These are phyloP conservation scores for Hyphopichia homilentoma DNA, from an alignment of 805 yeast genomes.

Conservation along the genomic window DNA sequence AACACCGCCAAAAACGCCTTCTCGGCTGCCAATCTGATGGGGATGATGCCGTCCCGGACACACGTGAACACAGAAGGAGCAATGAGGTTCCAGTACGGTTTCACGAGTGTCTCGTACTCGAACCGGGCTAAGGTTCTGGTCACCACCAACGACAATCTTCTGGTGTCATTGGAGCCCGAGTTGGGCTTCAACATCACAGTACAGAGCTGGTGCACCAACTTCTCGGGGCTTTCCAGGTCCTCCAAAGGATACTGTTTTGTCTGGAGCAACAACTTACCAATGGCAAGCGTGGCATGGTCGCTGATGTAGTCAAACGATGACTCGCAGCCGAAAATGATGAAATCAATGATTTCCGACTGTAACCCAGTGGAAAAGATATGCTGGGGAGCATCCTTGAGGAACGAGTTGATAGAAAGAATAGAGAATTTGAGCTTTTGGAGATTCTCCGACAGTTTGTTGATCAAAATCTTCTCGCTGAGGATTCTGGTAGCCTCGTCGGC, in stretches of 20 bases:
- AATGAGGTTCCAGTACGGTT: constrained; percentile 51
- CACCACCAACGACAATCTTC: constrained; percentile 75
- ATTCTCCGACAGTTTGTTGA: constrained; percentile 25
- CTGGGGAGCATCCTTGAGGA: constrained; percentile 71
- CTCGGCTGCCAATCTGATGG: constrained; percentile 92
- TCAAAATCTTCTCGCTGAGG: constrained; percentile 56
- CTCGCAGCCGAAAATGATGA: constrained; percentile 42
- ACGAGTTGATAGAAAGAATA: constrained; percentile 70
- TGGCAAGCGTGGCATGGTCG: constrained; percentile 75
- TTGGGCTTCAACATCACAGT: constrained; percentile 47
- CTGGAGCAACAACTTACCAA: constrained; percentile 69
- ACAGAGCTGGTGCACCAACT: constrained; percentile 52
- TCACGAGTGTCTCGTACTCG: constrained; percentile 47
- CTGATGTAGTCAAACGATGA: constrained; percentile 50
- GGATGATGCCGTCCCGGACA: constrained; percentile 84
- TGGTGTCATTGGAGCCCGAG: constrained; percentile 66
- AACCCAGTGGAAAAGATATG: constrained; percentile 56
- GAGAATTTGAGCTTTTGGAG: constrained; percentile 48
- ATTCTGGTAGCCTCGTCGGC: constrained; percentile 61
- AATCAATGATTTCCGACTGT: constrained; percentile 45
- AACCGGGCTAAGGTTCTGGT: constrained; percentile 69
- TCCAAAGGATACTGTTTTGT: constrained; percentile 32
- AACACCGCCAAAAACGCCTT: constrained; percentile 77
- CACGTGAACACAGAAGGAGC: constrained; percentile 76
- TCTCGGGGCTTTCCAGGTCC: constrained; percentile 35